Percentiles rank a stretch among this genome's conserved stretches.
Evolutionary conservation across 768 basidiomycete species (phyloP).

Genomic region (Hortiboletus campestris): DNA sequence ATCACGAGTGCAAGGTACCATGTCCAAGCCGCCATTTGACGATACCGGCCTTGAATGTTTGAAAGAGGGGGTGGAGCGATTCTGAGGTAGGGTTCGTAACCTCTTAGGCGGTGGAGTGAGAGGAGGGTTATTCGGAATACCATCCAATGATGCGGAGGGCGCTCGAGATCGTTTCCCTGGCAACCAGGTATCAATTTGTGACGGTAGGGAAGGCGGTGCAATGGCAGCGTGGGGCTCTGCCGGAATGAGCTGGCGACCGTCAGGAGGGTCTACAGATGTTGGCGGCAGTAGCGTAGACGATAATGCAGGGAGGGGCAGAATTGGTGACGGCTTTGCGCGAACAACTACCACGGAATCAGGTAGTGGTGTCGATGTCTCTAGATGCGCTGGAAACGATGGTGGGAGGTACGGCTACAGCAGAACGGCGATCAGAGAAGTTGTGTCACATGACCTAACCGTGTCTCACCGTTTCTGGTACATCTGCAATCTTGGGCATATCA

Average conservation of each 20-base stretch:
- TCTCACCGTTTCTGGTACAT: conserved; percentile 40
- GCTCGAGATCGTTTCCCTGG: conserved; percentile 31
- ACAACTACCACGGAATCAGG: conserved; percentile 16
- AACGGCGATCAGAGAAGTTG: conserved; percentile 13
- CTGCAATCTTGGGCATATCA: conserved; percentile 28
- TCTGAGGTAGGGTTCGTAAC: conserved; percentile 13
- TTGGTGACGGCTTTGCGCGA: conserved; percentile 45
- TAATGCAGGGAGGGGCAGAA: conserved; percentile 27
- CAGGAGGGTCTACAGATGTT: conserved; percentile 18
- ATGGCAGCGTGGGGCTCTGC: conserved; percentile 8
- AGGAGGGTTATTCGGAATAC: conserved; percentile 7
- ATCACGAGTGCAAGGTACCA: conserved; percentile 4
- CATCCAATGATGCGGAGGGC: conserved; percentile 30
- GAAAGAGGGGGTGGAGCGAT: neutral
- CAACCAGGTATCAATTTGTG: conserved; percentile 12
- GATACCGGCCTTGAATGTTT: neutral
- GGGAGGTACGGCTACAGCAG: conserved; percentile 44
- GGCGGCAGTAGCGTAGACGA: conserved; percentile 29
- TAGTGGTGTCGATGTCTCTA: conserved; percentile 54
- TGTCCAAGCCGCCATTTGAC: conserved; percentile 7
- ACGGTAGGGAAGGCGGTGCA: conserved; percentile 14
- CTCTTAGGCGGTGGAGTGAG: conserved; percentile 27
- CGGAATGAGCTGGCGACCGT: conserved; percentile 9
- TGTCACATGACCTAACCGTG: neutral
- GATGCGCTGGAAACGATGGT: conserved; percentile 53